Evolutionary conservation across 306 rosid genomes (phyloP).

Genomic region (Canavalia ensiformis): DNA sequence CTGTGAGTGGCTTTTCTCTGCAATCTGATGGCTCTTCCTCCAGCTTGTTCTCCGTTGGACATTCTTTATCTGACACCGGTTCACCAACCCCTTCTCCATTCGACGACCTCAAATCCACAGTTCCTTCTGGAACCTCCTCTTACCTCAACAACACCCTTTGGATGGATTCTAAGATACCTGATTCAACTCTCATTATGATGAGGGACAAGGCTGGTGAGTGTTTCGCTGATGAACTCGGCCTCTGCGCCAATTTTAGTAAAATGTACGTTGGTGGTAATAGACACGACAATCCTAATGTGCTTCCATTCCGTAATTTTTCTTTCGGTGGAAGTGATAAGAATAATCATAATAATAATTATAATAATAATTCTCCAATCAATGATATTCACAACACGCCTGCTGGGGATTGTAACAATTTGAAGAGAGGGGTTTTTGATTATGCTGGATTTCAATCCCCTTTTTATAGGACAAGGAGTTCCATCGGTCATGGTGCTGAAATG

Average conservation of each 20-base stretch:
- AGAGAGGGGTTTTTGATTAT: conserved; percentile 43
- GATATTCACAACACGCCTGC: conserved; percentile 16
- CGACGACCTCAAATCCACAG: conserved; percentile 58
- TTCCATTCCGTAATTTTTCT: conserved; percentile 30
- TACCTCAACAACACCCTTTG: conserved; percentile 36
- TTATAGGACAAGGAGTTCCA: conserved; percentile 12
- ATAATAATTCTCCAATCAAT: conserved; percentile 17
- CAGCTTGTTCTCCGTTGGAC: conserved; percentile 57
- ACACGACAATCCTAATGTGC: conserved; percentile 42
- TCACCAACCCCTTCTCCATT: conserved; percentile 61
- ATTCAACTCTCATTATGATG: conserved; percentile 37
- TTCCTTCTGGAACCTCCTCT: conserved; percentile 39
- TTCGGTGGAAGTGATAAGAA: conserved; percentile 12
- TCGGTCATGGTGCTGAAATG: conserved; percentile 37
- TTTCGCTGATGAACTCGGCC: conserved; percentile 58
- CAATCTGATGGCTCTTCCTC: conserved; percentile 67
- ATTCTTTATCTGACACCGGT: conserved; percentile 57
- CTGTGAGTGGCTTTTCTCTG: conserved; percentile 61
- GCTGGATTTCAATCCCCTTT: conserved; percentile 46
- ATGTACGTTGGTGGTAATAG: conserved; percentile 49
- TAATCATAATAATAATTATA: too few species aligned
- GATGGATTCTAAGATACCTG: conserved; percentile 46
- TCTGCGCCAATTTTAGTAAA: conserved; percentile 51
- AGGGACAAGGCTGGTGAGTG: conserved; percentile 43
- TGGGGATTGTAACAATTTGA: conserved; percentile 26